phyloP scores from a whole-genome alignment of 805 yeast genomes.

The Maudiozyma turicensis region DNA sequence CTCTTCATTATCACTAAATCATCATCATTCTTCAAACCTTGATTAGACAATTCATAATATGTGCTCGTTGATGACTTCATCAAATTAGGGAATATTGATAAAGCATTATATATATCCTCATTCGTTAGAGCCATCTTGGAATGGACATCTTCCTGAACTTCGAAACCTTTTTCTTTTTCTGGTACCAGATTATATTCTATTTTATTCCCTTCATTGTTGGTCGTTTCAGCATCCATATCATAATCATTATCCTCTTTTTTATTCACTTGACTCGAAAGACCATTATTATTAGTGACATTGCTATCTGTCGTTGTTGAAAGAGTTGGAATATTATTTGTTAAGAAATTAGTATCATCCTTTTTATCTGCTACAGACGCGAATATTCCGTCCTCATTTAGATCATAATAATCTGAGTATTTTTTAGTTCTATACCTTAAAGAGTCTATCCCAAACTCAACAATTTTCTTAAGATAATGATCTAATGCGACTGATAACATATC shows the following conservation, averaged over 20 bases:
- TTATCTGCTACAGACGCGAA: slow-evolving; percentile 20
- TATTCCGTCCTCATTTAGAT: slow-evolving; percentile 25
- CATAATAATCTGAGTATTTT: slow-evolving; percentile 32
- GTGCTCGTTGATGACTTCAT: slow-evolving; percentile 55
- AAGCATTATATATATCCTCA: slow-evolving; percentile 59
- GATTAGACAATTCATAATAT: slow-evolving; percentile 38
- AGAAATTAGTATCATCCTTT: slow-evolving; percentile 1
- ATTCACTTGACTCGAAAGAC: neutral
- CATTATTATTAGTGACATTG: neutral
- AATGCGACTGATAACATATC: slow-evolving; percentile 73
- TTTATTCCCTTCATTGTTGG: neutral
- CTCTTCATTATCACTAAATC: slow-evolving; percentile 24
- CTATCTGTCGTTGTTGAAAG: neutral
- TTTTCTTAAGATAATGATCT: slow-evolving; percentile 65
- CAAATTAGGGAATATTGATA: slow-evolving; percentile 55
- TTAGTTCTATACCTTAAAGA: slow-evolving; percentile 52
- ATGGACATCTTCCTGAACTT: slow-evolving; percentile 1
- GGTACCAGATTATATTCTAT: neutral
- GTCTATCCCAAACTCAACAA: slow-evolving; percentile 68
- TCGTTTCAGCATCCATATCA: neutral
- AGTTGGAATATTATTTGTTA: neutral
- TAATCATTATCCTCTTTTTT: slow-evolving; percentile 2
- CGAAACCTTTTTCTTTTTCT: neutral
- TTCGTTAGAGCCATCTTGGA: slow-evolving; percentile 36
- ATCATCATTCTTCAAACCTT: slow-evolving; percentile 51